Base-by-base conservation (phyloP, 2,329 filamentous ascomycete genomes). In the Penicillium sp. region DNA sequence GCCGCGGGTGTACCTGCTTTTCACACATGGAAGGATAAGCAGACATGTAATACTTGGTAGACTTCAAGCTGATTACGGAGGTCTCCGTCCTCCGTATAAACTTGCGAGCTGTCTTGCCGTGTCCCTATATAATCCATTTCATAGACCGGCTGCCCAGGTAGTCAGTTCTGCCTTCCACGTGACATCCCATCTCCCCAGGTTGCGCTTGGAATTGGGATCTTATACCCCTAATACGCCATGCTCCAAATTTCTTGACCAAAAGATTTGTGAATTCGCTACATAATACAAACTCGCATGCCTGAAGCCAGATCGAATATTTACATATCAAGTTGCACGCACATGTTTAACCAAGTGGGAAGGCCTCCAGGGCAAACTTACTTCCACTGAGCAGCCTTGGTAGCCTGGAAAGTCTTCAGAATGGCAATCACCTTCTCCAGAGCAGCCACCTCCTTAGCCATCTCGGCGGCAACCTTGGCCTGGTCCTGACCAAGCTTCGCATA, bases 351-450 rank as follows among this genome's bases (percentile, higher is more conserved):
- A 50, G 43, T 41, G 50, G 37, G 38, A 45, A 45, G 16, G 45
- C 50, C 50, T 48, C 41, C 38, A 41, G 46, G 53, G 42, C 38
- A 35, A 44, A 40, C 22, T 57, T 52, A 61, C 59, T 73, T 75
- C 75, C 74, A 77, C 60, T 79, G 75, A n/a, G 72, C 73, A 54
- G 84, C 81, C 70, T 82, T 81, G 53, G 72, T 77, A 36, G 72
- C 78, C 73, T 84, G 73, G 71, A 89, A 89, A 43, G 73, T 74
- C 71, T 88, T 85, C 70, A 97, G 77, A 66, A 96, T 92, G n/a
- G 66, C 78, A 46, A 97, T 87, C 65, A 88, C 82, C 75, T 87
- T 86, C 78, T 94, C 87, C 67, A 97, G 78, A 9, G 88, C 85
- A n/a, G 75, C 78, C 59, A 97, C 80, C 83, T 93, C 97, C 61